Conservation (phyloP, 176 grass and related monocot species). For the Pharus latifolius region DNA sequence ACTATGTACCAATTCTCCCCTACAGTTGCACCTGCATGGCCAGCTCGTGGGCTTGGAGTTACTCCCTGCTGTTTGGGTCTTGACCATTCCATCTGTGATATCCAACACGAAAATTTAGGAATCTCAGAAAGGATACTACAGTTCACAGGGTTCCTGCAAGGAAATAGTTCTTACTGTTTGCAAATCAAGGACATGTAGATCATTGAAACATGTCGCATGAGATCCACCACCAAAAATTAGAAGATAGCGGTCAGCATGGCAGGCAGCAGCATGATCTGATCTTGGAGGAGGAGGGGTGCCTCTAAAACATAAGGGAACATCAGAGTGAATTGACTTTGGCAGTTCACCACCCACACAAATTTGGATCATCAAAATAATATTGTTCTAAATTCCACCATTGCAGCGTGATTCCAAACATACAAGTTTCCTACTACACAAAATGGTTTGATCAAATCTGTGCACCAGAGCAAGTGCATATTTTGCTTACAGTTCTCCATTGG, state of each 20-base stretch:
- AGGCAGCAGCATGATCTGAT: slow-evolving; percentile 88
- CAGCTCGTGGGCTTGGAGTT: slow-evolving; percentile 74
- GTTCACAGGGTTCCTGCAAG: not conserved
- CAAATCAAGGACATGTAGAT: slow-evolving; percentile 96
- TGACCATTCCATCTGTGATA: slow-evolving; percentile 81
- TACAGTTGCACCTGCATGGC: slow-evolving; percentile 71
- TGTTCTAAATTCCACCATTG: not conserved
- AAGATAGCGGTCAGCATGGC: slow-evolving; percentile 86
- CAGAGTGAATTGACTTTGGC: slow-evolving; percentile 1
- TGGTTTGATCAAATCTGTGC: not conserved
- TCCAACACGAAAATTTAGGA: slow-evolving; percentile 19
- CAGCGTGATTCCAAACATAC: slow-evolving; percentile 2
- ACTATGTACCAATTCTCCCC: slow-evolving; percentile 95
- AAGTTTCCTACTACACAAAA: not conserved
- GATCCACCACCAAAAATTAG: slow-evolving; percentile 98
- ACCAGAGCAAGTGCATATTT: not conserved
- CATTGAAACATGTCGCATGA: slow-evolving; percentile 91
- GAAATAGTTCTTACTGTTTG: slow-evolving; percentile 48
- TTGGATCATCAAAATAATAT: not conserved
- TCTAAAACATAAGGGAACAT: slow-evolving; percentile 38
- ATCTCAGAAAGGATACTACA: not conserved
- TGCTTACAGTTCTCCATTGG: not conserved
- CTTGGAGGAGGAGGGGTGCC: slow-evolving; percentile 88
- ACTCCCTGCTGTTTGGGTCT: slow-evolving; percentile 72
- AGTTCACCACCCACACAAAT: not conserved